These are phyloP conservation scores for Coemansia sp. DNA, from an alignment of 192 early-diverging fungal species.

Conservation along the genomic window DNA sequence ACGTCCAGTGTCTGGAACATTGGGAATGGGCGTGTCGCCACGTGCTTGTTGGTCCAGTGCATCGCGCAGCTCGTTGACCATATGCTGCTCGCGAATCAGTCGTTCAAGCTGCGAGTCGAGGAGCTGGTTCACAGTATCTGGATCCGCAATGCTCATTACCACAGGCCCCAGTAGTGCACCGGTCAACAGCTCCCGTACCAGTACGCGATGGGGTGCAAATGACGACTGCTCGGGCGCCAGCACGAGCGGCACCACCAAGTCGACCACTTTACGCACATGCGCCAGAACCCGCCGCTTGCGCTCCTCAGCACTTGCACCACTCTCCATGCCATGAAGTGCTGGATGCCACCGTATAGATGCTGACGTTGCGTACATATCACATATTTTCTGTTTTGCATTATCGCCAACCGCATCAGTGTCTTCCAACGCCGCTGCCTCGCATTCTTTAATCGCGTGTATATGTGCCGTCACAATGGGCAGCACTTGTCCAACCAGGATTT, in stretches of 20 bases:
- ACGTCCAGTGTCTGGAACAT: slow-evolving; percentile 3
- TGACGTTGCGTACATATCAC: slow-evolving; percentile 5
- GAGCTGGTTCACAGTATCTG: slow-evolving; percentile 84
- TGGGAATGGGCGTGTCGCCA: background rate
- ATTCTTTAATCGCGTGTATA: slow-evolving; percentile 55
- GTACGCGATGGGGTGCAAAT: slow-evolving; percentile 57
- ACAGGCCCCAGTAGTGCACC: slow-evolving; percentile 68
- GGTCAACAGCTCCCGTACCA: slow-evolving; percentile 74
- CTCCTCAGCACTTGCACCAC: background rate
- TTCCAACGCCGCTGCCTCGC: slow-evolving; percentile 40
- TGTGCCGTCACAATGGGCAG: slow-evolving; percentile 74
- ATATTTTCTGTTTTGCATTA: background rate
- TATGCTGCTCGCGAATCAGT: slow-evolving; percentile 57
- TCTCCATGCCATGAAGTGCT: slow-evolving; percentile 5
- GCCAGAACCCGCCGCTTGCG: slow-evolving; percentile 46
- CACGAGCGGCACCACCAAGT: slow-evolving; percentile 63
- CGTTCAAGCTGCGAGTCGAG: slow-evolving; percentile 59
- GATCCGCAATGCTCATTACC: slow-evolving; percentile 67
- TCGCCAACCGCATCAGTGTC: background rate
- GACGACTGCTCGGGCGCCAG: slow-evolving; percentile 58
- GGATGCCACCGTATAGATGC: slow-evolving; percentile 31
- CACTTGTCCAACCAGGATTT: slow-evolving; percentile 59
- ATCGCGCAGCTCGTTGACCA: slow-evolving; percentile 68
- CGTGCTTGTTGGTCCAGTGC: slow-evolving; percentile 63
- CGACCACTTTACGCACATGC: slow-evolving; percentile 63